Percentiles rank a stretch among this genome's conserved stretches.
Evolutionary conservation across 2,329 filamentous ascomycete species (phyloP).

Genomic region (Fusarium oligoseptatum): DNA sequence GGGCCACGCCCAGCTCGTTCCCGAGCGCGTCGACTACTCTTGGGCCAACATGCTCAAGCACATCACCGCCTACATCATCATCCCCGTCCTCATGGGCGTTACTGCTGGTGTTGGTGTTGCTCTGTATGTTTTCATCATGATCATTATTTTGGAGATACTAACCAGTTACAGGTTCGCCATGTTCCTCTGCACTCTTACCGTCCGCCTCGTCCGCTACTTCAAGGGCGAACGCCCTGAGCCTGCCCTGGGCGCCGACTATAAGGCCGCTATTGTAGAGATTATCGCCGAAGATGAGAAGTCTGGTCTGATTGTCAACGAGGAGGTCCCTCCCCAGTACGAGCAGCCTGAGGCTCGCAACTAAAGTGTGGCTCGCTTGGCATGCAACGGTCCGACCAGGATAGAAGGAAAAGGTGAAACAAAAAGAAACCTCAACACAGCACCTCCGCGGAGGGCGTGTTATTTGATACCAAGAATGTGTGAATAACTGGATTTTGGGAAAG

Average conservation of each 20-base stretch:
- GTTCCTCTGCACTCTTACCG: conserved; percentile 72
- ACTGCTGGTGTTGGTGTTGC: conserved; percentile 76
- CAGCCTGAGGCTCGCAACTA: conserved; percentile 45
- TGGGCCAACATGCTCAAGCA: conserved; percentile 66
- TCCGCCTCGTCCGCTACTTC: conserved; percentile 70
- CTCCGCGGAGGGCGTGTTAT: conserved; percentile 17
- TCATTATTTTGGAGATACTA: conserved; percentile 35
- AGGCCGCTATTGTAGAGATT: conserved; percentile 55
- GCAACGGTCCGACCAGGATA: neutral
- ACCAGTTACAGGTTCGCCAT: conserved; percentile 68
- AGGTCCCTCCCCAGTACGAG: conserved; percentile 48
- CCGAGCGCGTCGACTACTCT: conserved; percentile 46
- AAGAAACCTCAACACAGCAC: conserved; percentile 11
- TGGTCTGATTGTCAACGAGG: conserved; percentile 59
- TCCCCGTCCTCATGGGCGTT: conserved; percentile 78
- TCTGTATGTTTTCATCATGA: conserved; percentile 60
- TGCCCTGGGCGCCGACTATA: conserved; percentile 39
- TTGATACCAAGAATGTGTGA: conserved; percentile 41
- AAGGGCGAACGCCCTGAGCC: conserved; percentile 30
- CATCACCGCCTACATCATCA: conserved; percentile 72
- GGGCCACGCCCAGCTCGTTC: conserved; percentile 42
- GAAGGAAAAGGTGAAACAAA: conserved; percentile 3
- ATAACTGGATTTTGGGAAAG: conserved; percentile 17
- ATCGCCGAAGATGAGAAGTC: conserved; percentile 63
- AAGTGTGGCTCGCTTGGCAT: neutral